A percentile compares a stretch with the other conserved stretches of the same genome.
phyloP scores from a whole-genome alignment of 495 filamentous ascomycete species.

The Aspergillus sparsus region DNA sequence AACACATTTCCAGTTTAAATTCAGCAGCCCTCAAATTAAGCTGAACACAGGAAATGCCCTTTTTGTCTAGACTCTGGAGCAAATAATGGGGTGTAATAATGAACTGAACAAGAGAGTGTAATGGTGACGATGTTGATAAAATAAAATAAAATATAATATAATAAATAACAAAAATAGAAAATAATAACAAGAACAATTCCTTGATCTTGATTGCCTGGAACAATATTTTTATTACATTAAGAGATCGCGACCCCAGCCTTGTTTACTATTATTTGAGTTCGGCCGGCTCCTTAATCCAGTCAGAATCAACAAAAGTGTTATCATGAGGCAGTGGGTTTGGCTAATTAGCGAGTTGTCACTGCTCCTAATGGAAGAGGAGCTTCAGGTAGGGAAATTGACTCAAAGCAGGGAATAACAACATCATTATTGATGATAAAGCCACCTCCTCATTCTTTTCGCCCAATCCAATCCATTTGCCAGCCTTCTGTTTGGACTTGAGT shows the following conservation, averaged over 20 bases:
- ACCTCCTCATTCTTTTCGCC: constrained; percentile 8
- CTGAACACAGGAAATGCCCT: constrained; percentile 16
- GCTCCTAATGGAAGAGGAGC: neutral
- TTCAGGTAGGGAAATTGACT: neutral
- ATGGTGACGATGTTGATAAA: neutral
- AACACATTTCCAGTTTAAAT: constrained; percentile 14
- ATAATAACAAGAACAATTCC: neutral
- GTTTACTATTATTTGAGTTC: neutral
- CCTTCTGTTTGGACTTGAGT: constrained; percentile 6
- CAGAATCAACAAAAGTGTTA: constrained; percentile 1
- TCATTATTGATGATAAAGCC: neutral
- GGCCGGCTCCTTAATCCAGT: neutral
- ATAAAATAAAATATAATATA: too few species aligned
- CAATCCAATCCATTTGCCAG: constrained; percentile 15
- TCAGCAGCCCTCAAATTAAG: constrained; percentile 20
- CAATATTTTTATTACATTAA: too few species aligned
- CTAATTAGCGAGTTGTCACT: neutral
- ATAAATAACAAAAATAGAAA: neutral
- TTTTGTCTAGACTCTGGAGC: constrained; percentile 6
- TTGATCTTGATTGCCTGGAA: too few species aligned
- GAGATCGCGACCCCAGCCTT: neutral
- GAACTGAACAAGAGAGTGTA: constrained; percentile 4
- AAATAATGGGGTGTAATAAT: constrained; percentile 9
- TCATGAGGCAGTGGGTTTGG: neutral
- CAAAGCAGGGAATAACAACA: constrained; percentile 3